Conservation (phyloP, 352 stramenopile species). For the Phytopythium kandeliae region DNA sequence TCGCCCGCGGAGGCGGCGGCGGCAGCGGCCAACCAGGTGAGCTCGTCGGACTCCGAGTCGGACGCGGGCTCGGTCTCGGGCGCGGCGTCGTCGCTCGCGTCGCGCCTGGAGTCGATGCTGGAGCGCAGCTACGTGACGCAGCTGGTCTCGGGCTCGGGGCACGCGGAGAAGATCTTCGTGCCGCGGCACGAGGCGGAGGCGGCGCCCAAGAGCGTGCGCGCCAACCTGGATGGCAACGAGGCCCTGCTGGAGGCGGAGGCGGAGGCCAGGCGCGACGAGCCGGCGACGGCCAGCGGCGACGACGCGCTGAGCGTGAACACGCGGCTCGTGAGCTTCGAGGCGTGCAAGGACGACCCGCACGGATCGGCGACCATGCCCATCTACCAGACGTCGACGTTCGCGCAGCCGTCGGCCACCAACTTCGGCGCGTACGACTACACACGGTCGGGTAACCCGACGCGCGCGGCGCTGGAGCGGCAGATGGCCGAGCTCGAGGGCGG, state of each 20-base stretch:
- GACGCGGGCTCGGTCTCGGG: slow-evolving; percentile 6
- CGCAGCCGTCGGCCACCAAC: slow-evolving; percentile 81
- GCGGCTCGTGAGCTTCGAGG: slow-evolving; percentile 70
- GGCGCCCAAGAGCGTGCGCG: slow-evolving; percentile 38
- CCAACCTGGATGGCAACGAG: slow-evolving; percentile 75
- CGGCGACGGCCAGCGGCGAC: too few species aligned
- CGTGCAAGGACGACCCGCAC: slow-evolving; percentile 86
- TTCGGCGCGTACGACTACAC: slow-evolving; percentile 94
- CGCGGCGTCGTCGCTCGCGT: slow-evolving; percentile 29
- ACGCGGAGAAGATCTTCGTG: slow-evolving; percentile 73
- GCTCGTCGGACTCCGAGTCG: slow-evolving; percentile 10
- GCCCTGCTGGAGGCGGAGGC: slow-evolving; percentile 35
- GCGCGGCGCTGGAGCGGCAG: slow-evolving; percentile 89
- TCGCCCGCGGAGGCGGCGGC: slow-evolving; percentile 15
- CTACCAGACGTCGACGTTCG: slow-evolving; percentile 90
- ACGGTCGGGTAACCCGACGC: slow-evolving; percentile 91
- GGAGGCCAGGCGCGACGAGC: slow-evolving; percentile 13
- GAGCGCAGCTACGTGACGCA: slow-evolving; percentile 84
- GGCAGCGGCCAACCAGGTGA: slow-evolving; percentile 29
- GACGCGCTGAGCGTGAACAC: slow-evolving; percentile 69
- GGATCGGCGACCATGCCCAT: slow-evolving; percentile 89
- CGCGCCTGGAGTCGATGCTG: slow-evolving; percentile 72
- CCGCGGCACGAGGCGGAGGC: slow-evolving; percentile 56
- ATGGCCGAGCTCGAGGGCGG: slow-evolving; percentile 81
- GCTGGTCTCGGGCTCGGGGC: slow-evolving; percentile 61